These are phyloP conservation scores for Lactarius indigo DNA, from an alignment of 768 basidiomycete genomes.

Conservation along the genomic window DNA sequence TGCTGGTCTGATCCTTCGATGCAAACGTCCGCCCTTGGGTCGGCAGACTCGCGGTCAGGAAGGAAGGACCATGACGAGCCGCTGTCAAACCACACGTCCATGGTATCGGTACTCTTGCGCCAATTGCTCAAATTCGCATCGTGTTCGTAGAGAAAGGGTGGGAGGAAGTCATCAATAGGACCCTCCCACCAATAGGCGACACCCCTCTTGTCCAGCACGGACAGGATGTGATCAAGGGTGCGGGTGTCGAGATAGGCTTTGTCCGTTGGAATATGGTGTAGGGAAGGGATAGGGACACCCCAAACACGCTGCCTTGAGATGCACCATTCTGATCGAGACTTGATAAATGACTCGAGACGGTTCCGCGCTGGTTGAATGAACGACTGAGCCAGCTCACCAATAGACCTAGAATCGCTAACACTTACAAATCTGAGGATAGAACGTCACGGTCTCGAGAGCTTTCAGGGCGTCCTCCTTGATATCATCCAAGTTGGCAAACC, in stretches of 20 bases:
- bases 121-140: slow-evolving; percentile 35
- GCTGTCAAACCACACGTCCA: slow-evolving; percentile 99
- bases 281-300: slow-evolving; percentile 94
- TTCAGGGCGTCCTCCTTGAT: slow-evolving; percentile 75
- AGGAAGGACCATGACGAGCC: slow-evolving; percentile 92
- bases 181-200: slow-evolving; percentile 92
- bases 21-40: slow-evolving; percentile 70
- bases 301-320: slow-evolving; percentile 96
- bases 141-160: slow-evolving; percentile 49
- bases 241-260: slow-evolving; percentile 59
- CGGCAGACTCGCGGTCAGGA: slow-evolving; percentile 37
- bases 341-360: slow-evolving; percentile 84
- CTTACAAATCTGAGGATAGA: slow-evolving; percentile 75
- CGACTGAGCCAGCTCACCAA: background rate
- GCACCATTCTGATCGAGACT: slow-evolving; percentile 94
- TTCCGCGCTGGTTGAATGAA: slow-evolving; percentile 59
- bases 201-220: slow-evolving; percentile 68
- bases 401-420: background rate
- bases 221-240: slow-evolving; percentile 72
- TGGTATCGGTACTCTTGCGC: slow-evolving; percentile 86
- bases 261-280: slow-evolving; percentile 64
- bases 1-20: slow-evolving; percentile 97
- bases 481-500: slow-evolving; percentile 89
- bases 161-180: slow-evolving; percentile 76
- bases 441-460: slow-evolving; percentile 66